A percentile compares a stretch with the other conserved stretches of the same genome.
These are phyloP conservation scores for Coniophora puteana DNA, from an alignment of 1,284 basidiomycete species.

Conservation along the genomic window DNA sequence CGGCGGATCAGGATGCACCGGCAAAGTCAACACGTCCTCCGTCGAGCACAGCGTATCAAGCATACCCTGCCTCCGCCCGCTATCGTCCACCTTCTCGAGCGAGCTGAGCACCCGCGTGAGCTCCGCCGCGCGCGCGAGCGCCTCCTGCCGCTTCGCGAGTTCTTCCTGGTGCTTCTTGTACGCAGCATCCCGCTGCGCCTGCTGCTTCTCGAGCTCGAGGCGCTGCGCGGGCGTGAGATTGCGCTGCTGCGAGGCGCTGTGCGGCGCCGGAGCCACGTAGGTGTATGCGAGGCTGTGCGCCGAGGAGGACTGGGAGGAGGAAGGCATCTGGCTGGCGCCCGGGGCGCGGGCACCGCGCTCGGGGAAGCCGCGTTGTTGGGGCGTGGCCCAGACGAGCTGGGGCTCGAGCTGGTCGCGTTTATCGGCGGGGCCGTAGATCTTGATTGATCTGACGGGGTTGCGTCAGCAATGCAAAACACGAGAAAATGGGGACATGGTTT, in stretches of 20 bases:
- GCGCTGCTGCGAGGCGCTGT: conserved; percentile 13
- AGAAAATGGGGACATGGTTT: conserved; percentile 16
- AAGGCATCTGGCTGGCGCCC: conserved; percentile 19
- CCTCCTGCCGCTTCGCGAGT: conserved; percentile 44
- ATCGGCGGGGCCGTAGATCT: conserved; percentile 65
- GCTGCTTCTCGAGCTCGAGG: conserved; percentile 26
- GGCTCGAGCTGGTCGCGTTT: conserved; percentile 62
- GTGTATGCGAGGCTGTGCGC: conserved; percentile 14
- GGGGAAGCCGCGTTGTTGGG: conserved; percentile 55
- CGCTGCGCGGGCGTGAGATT: conserved; percentile 16
- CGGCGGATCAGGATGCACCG: conserved; percentile 65
- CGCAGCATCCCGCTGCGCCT: conserved; percentile 36
- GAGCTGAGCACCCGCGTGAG: conserved; percentile 60
- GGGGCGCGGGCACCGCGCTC: conserved; percentile 18
- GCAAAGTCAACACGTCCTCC: conserved; percentile 66
- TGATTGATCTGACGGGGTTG: conserved; percentile 48
- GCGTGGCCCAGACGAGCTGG: conserved; percentile 71
- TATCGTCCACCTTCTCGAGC: conserved; percentile 76
- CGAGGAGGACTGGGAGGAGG: conserved; percentile 16
- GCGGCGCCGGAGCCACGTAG: conserved; percentile 14
- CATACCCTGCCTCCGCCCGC: conserved; percentile 64
- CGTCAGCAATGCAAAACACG: conserved; percentile 5
- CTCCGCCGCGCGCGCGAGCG: conserved; percentile 56
- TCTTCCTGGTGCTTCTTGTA: conserved; percentile 52
- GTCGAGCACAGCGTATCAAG: conserved; percentile 65